Evolutionary conservation across 2,329 filamentous ascomycete species (phyloP), one percentile per base, ranked within the genome.

Genomic region (Trichoderma polysporum): DNA sequence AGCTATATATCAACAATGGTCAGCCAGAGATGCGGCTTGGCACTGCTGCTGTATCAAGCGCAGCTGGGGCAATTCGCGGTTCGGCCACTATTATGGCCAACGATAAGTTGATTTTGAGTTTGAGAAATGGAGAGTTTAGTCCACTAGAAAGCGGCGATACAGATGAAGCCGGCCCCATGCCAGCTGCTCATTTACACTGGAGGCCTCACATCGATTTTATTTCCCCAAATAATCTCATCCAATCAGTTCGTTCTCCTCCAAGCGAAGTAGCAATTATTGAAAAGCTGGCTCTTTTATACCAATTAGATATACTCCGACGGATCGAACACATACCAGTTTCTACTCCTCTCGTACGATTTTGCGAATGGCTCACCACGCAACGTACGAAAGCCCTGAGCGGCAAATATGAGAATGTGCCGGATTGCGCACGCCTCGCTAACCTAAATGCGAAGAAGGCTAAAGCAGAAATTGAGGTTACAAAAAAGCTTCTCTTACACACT

Each of bases 341-440:
- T 13, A 15, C n/a, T 2, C 27, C 56, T 37, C 62, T 66, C 9
- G n/a, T n/a, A 22, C 22, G 53, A 1, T 66, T 52, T 41, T n/a
- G 31, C 47, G 19, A 41, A 22, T 69, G 68, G 68, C 62, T 69
- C 17, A 27, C 12, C 25, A n/a, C 12, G 6, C 59, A 65, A 31
- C 37, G 50, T 7, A 50, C 29, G 29, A 65, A 47, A 8, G 53
- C 52, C 19, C 49, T 49, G 8, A 31, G 25, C 13, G 52, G 52
- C 37, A 37, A 39, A 19, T 53, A 63, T 33, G 49, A 53, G 27
- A 17, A 53, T 45, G 50, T 57, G 17, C 8, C 49, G 2, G 50
- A 47, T 10, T 45, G 50, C 25, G 12, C 50, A 1, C n/a, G 29
- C n/a, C 50, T 64, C 9, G 50, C 50, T 27, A 35, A 15, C 2